Evolutionary conservation across 179 eudicot species (phyloP).

Genomic region (Actinidia polygama): DNA sequence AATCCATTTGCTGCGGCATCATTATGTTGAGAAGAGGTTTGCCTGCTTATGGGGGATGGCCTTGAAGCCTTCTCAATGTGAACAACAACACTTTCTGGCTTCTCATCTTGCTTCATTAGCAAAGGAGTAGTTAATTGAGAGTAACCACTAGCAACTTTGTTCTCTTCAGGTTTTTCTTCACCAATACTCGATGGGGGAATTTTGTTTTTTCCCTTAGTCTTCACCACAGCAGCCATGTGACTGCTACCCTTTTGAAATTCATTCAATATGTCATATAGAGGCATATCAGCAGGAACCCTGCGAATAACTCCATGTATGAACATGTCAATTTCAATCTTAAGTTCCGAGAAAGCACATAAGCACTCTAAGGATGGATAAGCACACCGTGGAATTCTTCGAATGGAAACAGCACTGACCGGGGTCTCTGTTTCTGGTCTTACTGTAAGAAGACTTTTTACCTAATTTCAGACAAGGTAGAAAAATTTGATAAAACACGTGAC

Average conservation of each 20-base stretch:
- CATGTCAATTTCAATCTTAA: not conserved
- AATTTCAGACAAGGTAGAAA: constrained; percentile 18
- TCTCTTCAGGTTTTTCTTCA: constrained; percentile 43
- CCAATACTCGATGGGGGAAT: constrained; percentile 38
- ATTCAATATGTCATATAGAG: constrained; percentile 88
- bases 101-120: constrained; percentile 48
- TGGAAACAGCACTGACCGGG: constrained; percentile 95
- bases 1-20: too few species aligned
- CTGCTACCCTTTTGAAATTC: constrained; percentile 99
- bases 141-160: constrained; percentile 28
- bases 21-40: constrained; percentile 28
- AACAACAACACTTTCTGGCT: constrained; percentile 49
- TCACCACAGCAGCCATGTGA: constrained; percentile 99
- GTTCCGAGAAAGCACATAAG: constrained; percentile 23
- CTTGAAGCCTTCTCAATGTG: constrained; percentile 65
- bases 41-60: constrained; percentile 27
- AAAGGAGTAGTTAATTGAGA: constrained; percentile 62
- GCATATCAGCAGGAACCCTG: constrained; percentile 98
- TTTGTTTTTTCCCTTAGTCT: constrained; percentile 49
- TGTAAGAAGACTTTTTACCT: constrained; percentile 95
- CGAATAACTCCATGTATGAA: not conserved
- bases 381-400: constrained; percentile 93
- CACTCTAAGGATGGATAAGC: constrained; percentile 15
- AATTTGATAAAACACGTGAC: not conserved
- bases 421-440: constrained; percentile 96